A percentile compares a stretch with the other conserved stretches of the same genome.
Conservation (phyloP, 257 asterid genomes). For the Echites panduratus region DNA sequence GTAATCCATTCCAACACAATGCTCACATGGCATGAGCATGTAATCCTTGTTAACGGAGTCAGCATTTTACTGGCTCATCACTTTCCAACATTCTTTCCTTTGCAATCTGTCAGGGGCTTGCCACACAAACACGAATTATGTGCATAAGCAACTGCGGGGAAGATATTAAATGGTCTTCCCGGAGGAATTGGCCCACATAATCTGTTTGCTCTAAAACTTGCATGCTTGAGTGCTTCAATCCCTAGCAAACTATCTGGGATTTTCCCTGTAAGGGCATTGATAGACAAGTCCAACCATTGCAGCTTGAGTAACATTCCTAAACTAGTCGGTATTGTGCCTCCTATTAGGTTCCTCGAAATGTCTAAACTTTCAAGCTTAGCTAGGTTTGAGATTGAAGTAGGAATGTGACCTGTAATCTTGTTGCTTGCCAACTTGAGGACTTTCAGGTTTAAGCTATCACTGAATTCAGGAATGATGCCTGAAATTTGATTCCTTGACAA, state of each 20-base stretch:
- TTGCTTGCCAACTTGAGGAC: slow-evolving; percentile 63
- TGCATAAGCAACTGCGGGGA: slow-evolving; percentile 64
- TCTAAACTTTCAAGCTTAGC: slow-evolving; percentile 50
- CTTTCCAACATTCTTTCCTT: slow-evolving; percentile 26
- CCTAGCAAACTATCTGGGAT: slow-evolving; percentile 66
- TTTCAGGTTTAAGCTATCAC: slow-evolving; percentile 34
- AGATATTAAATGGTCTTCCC: slow-evolving; percentile 60
- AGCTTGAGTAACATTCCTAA: slow-evolving; percentile 52
- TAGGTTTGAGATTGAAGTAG: slow-evolving; percentile 57
- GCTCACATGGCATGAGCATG: slow-evolving; percentile 40
- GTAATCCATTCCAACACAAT: slow-evolving; percentile 7
- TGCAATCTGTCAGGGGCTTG: slow-evolving; percentile 72
- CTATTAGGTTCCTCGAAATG: slow-evolving; percentile 61
- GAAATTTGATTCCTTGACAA: slow-evolving; percentile 63
- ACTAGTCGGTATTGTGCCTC: slow-evolving; percentile 69
- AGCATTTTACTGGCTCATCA: slow-evolving; percentile 65
- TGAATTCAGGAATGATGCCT: slow-evolving; percentile 62
- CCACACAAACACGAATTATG: slow-evolving; percentile 84
- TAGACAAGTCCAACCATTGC: slow-evolving; percentile 79
- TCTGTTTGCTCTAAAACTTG: slow-evolving; percentile 68
- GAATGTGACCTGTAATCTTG: slow-evolving; percentile 69
- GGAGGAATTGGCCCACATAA: slow-evolving; percentile 91
- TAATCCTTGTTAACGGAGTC: slow-evolving; percentile 34
- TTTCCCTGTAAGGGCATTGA: slow-evolving; percentile 47
- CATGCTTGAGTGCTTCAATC: slow-evolving; percentile 49